A percentile compares a stretch with the other conserved stretches of the same genome.
Evolutionary conservation across 139 green algal genomes (phyloP).

Genomic region (Desmodesmus armatus): DNA sequence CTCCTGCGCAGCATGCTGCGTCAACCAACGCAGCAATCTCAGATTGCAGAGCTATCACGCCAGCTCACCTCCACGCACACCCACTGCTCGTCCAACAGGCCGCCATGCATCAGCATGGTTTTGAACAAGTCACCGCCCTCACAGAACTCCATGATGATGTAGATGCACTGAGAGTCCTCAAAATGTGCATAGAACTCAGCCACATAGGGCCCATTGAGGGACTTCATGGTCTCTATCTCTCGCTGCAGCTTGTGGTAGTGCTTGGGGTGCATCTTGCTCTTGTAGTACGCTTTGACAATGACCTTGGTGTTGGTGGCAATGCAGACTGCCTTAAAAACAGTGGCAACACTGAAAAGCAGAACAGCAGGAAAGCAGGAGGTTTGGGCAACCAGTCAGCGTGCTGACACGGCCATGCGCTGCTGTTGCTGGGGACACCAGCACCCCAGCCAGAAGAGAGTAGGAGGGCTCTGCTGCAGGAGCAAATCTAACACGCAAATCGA

Average conservation of each 20-base stretch:
- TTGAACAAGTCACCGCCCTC: constrained; percentile 89
- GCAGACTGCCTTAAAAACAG: constrained; percentile 74
- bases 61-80: constrained; percentile 73
- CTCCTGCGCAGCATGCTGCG: not conserved
- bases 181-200: constrained; percentile 73
- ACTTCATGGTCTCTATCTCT: constrained; percentile 58
- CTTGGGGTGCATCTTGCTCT: constrained; percentile 76
- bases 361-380: not conserved
- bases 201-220: constrained; percentile 59
- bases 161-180: constrained; percentile 66
- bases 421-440: not conserved
- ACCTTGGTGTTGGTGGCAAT: constrained; percentile 57
- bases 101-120: constrained; percentile 69
- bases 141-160: constrained; percentile 87
- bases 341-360: constrained; percentile 70
- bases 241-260: constrained; percentile 77
- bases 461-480: too few relatives aligned
- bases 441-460: too few relatives aligned
- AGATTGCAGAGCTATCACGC: too few relatives aligned
- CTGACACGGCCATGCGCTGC: not conserved
- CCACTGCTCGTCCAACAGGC: constrained; percentile 74
- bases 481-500: too few relatives aligned
- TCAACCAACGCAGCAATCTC: not conserved
- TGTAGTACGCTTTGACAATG: constrained; percentile 87
- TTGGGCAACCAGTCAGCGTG: not conserved